Base-by-base conservation (phyloP, 2,329 filamentous ascomycete species). In the Thelonectria discophora region DNA sequence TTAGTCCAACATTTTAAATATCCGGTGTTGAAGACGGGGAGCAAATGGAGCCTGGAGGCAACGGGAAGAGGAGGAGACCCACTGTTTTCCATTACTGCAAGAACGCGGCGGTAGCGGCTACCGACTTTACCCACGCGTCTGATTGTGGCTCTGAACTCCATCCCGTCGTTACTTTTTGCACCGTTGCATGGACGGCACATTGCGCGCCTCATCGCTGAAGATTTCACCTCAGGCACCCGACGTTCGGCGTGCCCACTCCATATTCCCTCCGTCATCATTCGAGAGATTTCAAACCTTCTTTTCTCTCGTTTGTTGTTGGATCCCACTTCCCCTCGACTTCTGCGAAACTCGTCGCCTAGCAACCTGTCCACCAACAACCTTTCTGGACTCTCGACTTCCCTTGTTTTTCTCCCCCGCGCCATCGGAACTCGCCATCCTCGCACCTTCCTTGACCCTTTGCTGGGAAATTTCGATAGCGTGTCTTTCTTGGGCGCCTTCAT, bases 31-130 rank as follows among this genome's bases (percentile, higher is more conserved):
- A 30, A 30, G 27, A 6, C 27, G 8, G 9, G 27, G 27, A 30
- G 7, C 27, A 30, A 30, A 30, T 10, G 4, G 7, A 30, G 9
- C 5, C 5, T 30, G 27, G 9, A 2, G 27, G 27, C 5, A 30
- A 30, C 5, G 9, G 5, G 7, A 10, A 30, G 27, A 30, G 27
- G 27, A 8, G 27, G 9, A 2, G 56, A 42, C 48, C 69, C 69
- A 59, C 58, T 30, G 27, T 21, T 54, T 47, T 45, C 62, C 59
- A 72, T 72, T 72, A 67, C 34, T 15, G 34, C 12, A 37, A 63
- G 54, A 51, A 68, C 68, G 65, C 69, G 65, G 21, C 65, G 42
- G 27, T 46, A 37, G 49, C 49, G 34, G 34, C 34, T 37, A 15
- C 27, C 9, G 5, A 30, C 27, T 30, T 30, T 30, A 30, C 34